Evolutionary conservation across 495 filamentous ascomycete genomes (phyloP).

Genomic region (Penicillium pulvis): DNA sequence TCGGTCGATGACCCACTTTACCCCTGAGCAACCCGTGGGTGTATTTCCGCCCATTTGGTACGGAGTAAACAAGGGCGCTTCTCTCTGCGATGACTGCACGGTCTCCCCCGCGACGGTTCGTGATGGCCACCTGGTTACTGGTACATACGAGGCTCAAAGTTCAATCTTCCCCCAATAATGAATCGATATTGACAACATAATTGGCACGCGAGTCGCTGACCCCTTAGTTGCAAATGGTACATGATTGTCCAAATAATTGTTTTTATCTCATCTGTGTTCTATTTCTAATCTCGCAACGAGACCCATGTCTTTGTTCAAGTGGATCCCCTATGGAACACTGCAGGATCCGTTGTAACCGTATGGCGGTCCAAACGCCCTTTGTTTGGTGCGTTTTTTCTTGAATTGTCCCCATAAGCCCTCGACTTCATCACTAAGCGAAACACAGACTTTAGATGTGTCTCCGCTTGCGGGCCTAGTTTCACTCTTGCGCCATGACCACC

Average conservation of each 20-base stretch:
- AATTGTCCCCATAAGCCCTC: neutral
- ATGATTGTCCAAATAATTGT: too few species aligned
- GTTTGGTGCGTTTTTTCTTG: neutral
- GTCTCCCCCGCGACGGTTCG: neutral
- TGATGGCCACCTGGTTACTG: too few species aligned
- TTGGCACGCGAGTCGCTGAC: neutral
- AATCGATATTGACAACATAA: neutral
- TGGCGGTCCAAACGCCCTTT: neutral
- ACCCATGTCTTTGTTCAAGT: neutral
- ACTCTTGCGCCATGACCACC: neutral
- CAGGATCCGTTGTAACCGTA: neutral
- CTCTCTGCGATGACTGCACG: neutral
- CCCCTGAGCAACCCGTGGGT: conserved; percentile 32
- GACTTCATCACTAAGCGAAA: neutral
- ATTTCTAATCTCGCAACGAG: neutral
- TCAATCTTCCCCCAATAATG: conserved; percentile 2
- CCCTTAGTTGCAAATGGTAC: too few species aligned
- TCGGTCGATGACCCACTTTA: conserved; percentile 29
- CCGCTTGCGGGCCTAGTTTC: neutral
- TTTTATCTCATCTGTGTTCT: neutral
- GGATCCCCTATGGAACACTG: neutral
- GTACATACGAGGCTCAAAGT: neutral
- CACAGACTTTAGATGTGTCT: neutral
- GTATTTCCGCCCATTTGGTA: neutral
- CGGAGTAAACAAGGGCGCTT: conserved; percentile 1